Evolutionary conservation across 202 grass and related monocot genomes (phyloP).

Genomic region (Elaeis oleifera): DNA sequence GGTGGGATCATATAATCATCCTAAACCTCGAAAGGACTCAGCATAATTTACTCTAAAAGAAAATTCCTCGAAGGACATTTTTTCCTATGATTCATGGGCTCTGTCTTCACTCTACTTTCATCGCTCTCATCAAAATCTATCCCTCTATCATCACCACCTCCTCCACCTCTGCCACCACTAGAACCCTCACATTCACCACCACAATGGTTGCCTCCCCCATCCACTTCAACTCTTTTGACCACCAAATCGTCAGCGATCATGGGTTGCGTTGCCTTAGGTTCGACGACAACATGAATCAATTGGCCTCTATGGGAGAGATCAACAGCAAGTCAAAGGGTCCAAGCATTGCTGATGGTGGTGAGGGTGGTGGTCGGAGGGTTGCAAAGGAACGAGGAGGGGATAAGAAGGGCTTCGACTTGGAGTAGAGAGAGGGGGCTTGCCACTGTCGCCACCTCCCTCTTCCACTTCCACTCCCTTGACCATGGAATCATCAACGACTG

Average conservation of each 20-base stretch:
- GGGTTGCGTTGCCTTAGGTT: conserved; percentile 1
- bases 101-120: too few relatives aligned
- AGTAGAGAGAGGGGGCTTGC: neutral
- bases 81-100: too few relatives aligned
- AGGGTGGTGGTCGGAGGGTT: neutral
- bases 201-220: conserved; percentile 29
- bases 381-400: conserved; percentile 26
- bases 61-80: too few relatives aligned
- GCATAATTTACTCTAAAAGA: too few relatives aligned
- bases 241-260: conserved; percentile 16
- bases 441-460: too few relatives aligned
- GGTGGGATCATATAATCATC: too few relatives aligned
- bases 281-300: neutral
- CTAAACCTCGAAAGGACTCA: too few relatives aligned
- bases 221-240: conserved; percentile 18
- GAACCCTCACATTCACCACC: conserved; percentile 18
- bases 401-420: conserved; percentile 22
- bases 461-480: too few relatives aligned
- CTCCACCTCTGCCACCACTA: conserved; percentile 13
- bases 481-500: too few relatives aligned
- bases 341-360: neutral
- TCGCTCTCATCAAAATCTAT: conserved; percentile 22
- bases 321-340: neutral
- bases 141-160: conserved; percentile 5
- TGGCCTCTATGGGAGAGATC: neutral